A percentile compares a stretch with the other conserved stretches of the same genome.
Conservation (phyloP, 805 yeast genomes). For the Pichia pseudocactophila region DNA sequence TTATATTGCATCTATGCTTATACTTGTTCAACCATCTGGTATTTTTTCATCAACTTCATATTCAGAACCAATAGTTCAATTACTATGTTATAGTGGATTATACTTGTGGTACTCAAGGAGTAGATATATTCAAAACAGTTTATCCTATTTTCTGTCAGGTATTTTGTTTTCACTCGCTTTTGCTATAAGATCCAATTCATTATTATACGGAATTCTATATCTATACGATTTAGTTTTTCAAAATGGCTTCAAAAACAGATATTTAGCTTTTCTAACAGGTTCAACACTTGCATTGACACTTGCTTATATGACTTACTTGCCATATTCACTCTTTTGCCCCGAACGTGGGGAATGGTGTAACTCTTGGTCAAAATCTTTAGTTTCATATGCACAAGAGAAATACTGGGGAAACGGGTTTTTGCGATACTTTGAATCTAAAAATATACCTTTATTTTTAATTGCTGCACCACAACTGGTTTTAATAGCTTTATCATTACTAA, state of each 20-base stretch:
- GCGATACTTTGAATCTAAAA: slow-evolving; percentile 72
- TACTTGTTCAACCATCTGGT: slow-evolving; percentile 68
- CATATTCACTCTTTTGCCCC: slow-evolving; percentile 60
- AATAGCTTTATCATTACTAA: slow-evolving; percentile 32
- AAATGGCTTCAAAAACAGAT: slow-evolving; percentile 10
- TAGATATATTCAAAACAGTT: slow-evolving; percentile 2
- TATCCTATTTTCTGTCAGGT: slow-evolving; percentile 40
- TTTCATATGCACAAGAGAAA: slow-evolving; percentile 59
- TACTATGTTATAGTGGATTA: slow-evolving; percentile 50
- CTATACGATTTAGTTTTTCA: slow-evolving; percentile 42
- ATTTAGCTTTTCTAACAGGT: slow-evolving; percentile 46
- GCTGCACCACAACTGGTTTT: slow-evolving; percentile 59
- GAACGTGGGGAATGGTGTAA: slow-evolving; percentile 74
- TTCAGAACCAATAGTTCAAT: slow-evolving; percentile 65
- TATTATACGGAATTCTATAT: slow-evolving; percentile 62
- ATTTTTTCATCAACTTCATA: slow-evolving; percentile 67
- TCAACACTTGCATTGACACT: slow-evolving; percentile 39
- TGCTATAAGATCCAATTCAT: slow-evolving; percentile 66
- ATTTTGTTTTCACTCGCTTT: slow-evolving; percentile 45
- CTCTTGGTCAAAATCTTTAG: slow-evolving; percentile 46
- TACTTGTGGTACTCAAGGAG: slow-evolving; percentile 31
- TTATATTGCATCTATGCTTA: slow-evolving; percentile 28
- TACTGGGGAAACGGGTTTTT: slow-evolving; percentile 86
- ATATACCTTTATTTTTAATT: slow-evolving; percentile 74
- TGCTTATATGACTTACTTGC: slow-evolving; percentile 38